These are phyloP conservation scores for Xanthoceras sorbifolium DNA, from an alignment of 345 rosid genomes.

Conservation along the genomic window DNA sequence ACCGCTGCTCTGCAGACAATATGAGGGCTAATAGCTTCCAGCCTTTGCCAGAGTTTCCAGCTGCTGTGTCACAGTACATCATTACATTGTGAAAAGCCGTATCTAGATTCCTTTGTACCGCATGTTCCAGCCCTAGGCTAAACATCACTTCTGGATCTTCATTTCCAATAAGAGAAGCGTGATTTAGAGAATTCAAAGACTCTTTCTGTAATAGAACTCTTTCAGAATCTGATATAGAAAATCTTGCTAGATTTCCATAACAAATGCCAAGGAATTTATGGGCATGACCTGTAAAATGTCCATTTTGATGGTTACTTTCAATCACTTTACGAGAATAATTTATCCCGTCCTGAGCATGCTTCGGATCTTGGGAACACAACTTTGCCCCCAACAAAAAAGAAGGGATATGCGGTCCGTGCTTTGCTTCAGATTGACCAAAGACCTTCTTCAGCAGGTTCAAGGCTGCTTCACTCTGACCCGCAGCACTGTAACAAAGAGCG, in stretches of 20 bases:
- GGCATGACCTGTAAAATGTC: conserved; percentile 59
- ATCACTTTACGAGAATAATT: conserved; percentile 55
- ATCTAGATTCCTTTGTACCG: conserved; percentile 80
- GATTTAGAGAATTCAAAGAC: conserved; percentile 58
- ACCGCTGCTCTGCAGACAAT: conserved; percentile 71
- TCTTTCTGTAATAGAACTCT: conserved; percentile 60
- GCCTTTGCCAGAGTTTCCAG: conserved; percentile 63
- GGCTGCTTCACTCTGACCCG: conserved; percentile 67
- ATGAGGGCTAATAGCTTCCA: conserved; percentile 77
- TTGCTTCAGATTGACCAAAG: conserved; percentile 70
- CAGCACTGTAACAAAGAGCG: conserved; percentile 85
- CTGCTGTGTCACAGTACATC: conserved; percentile 50
- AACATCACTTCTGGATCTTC: conserved; percentile 60
- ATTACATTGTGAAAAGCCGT: conserved; percentile 68
- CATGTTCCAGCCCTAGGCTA: conserved; percentile 72
- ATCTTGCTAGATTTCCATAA: conserved; percentile 77
- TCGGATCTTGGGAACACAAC: conserved; percentile 68
- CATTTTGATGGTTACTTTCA: conserved; percentile 37
- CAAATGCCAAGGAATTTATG: conserved; percentile 84
- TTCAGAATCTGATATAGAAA: conserved; percentile 68
- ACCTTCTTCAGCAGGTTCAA: conserved; percentile 72
- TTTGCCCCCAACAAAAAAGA: conserved; percentile 80
- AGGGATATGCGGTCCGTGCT: conserved; percentile 48
- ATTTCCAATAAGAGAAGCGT: conserved; percentile 50
- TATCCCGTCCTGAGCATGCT: conserved; percentile 65